Evolutionary conservation across 441 rosid genomes (phyloP).

Genomic region (Corymbia calophylla): DNA sequence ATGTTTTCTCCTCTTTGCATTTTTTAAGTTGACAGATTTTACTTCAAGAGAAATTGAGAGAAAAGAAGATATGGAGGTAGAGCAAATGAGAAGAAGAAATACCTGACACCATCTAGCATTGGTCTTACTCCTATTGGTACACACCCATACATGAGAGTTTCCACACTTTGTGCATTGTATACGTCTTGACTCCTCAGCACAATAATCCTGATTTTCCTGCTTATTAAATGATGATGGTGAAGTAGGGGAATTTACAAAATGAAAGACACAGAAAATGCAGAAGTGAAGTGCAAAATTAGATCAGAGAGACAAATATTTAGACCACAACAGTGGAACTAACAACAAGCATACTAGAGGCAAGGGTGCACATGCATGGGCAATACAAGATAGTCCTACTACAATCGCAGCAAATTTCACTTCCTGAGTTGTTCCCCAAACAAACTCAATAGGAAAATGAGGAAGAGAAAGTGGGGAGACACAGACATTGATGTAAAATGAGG

Average conservation of each 20-base stretch:
- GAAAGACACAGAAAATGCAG: background rate
- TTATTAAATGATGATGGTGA: background rate
- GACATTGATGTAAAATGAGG: background rate
- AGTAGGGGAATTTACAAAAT: background rate
- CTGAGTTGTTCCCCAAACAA: background rate
- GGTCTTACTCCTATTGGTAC: conserved; percentile 81
- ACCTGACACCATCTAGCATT: conserved; percentile 99
- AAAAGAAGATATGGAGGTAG: background rate
- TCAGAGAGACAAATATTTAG: background rate
- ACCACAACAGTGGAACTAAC: background rate
- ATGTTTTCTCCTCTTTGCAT: background rate
- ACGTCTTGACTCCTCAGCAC: conserved; percentile 91
- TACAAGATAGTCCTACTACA: background rate
- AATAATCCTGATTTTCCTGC: conserved; percentile 59
- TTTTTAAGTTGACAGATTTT: background rate
- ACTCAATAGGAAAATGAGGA: background rate
- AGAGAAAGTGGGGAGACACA: background rate
- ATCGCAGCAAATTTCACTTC: background rate
- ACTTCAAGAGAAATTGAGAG: background rate
- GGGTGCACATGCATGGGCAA: background rate
- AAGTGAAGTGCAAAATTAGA: background rate
- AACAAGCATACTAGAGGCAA: background rate
- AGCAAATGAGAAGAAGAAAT: conserved; percentile 6
- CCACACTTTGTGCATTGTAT: conserved; percentile 97
- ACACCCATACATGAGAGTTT: conserved; percentile 92